Base-by-base conservation (phyloP, 805 yeast genomes). In the Candida odintsovae region DNA sequence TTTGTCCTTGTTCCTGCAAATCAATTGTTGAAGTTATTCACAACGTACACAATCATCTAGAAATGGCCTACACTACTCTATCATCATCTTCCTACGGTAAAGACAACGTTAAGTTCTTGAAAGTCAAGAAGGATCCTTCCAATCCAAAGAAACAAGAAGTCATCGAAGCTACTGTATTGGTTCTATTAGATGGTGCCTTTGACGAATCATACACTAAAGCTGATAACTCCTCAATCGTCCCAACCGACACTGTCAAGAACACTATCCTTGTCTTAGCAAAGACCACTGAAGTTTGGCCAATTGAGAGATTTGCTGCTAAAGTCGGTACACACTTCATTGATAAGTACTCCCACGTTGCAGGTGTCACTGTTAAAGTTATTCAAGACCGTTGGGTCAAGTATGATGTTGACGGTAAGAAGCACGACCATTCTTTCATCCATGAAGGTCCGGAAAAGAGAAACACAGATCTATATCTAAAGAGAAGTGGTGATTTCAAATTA, bases 171-270 rank as follows among this genome's bases (percentile, higher is more conserved):
- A 84, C 89, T 47, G 95, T 86, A 47, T 74, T 76, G 52, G 83
- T 83, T 23, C 71, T 90, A 43, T 74, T 90, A 48, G 81, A 77
- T 55, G 97, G 97, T 51, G 77, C 75, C 47, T 82, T 90, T 59
- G 96, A 86, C 52, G 68, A 70, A 26, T 82, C 96, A 3, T 90
- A 86, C 73, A 90, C 96, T 43, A 61, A 83, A 48, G 97, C 96
- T 35, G 95, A 90, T 69, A 90, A 90, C 71, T 63, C 86, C 2
- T 78, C 86, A n/a, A 82, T 90, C 59, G 95, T 90, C 42, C 97
- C 97, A 49, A 90, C 97, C 9, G 96, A 90, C 67, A 88, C 96
- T 1, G 90, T 89, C 46, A 90, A 90, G 68, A 90, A 90, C 74
- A 90, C 96, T 43, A 80, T 87, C 53, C 74, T 86, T 62, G 75